Evolutionary conservation across 2,329 filamentous ascomycete genomes (phyloP).

Genomic region (Emydomyces testavorans): DNA sequence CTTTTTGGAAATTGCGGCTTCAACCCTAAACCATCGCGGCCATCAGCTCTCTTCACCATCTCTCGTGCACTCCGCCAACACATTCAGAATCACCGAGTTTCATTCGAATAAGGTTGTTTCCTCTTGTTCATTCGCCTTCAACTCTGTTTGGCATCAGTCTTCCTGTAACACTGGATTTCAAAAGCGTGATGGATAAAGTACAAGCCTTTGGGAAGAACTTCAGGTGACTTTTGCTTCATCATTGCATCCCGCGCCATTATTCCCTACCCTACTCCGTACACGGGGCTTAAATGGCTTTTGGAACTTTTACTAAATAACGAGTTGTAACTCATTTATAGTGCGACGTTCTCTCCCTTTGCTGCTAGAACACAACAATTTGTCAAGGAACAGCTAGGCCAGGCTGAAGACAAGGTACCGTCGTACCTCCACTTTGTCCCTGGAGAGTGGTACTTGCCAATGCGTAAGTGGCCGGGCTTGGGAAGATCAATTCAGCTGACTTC

Average conservation of each 20-base stretch:
- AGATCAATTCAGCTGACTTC: constrained; percentile 1
- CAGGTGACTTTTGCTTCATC: constrained; percentile 36
- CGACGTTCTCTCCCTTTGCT: constrained; percentile 81
- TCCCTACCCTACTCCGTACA: no score
- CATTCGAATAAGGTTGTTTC: background rate
- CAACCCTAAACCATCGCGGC: background rate
- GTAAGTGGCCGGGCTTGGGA: background rate
- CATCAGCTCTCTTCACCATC: background rate
- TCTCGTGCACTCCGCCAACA: no score
- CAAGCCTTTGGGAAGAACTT: constrained; percentile 60
- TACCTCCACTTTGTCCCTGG: background rate
- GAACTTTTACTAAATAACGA: constrained; percentile 21
- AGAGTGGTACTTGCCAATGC: background rate
- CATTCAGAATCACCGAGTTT: background rate
- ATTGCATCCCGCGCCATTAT: constrained; percentile 9
- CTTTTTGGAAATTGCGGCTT: constrained; percentile 3
- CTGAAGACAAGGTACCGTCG: constrained; percentile 68
- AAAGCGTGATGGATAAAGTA: constrained; percentile 52
- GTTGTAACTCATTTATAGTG: constrained; percentile 43
- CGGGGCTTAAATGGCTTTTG: background rate
- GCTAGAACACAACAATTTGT: constrained; percentile 93
- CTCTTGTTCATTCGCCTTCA: background rate
- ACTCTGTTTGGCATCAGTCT: background rate
- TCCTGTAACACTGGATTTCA: background rate
- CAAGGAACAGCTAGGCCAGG: constrained; percentile 92